Percentiles rank a stretch among this genome's conserved stretches.
phyloP scores from a whole-genome alignment of 805 yeast genomes.

The Wickerhamomyces ciferrii region DNA sequence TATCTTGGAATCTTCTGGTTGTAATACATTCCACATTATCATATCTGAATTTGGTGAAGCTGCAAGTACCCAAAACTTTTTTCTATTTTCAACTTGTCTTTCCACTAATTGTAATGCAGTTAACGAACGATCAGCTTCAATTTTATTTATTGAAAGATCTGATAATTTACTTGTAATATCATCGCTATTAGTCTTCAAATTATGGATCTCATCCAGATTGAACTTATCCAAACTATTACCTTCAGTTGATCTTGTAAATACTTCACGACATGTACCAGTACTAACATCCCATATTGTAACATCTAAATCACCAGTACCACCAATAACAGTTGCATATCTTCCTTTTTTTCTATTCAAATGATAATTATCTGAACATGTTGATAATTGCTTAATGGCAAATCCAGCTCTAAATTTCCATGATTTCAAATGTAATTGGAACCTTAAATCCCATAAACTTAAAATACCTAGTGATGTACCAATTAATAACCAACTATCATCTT shows the following conservation, averaged over 20 bases:
- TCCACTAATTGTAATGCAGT: background rate
- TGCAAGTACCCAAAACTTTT: conserved; percentile 8
- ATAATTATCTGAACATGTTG: conserved; percentile 35
- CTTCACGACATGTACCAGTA: conserved; percentile 48
- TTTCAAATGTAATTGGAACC: conserved; percentile 57
- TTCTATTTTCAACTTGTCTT: conserved; percentile 3
- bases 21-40: conserved; percentile 34
- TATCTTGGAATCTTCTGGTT: conserved; percentile 26
- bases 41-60: conserved; percentile 10
- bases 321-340: conserved; percentile 50
- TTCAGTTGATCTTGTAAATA: conserved; percentile 20
- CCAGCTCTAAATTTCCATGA: conserved; percentile 55
- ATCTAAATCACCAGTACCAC: conserved; percentile 58
- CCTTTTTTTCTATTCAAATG: conserved; percentile 29
- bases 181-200: background rate
- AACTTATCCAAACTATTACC: conserved; percentile 14
- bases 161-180: background rate
- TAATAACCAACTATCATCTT: conserved; percentile 54
- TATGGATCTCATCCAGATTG: conserved; percentile 8
- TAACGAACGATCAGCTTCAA: background rate
- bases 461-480: conserved; percentile 75
- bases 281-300: conserved; percentile 76
- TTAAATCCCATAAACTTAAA: conserved; percentile 75
- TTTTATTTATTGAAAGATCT: background rate
- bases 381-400: conserved; percentile 44